Evolutionary conservation across 2,329 filamentous ascomycete species (phyloP).

Genomic region (Cryphonectria carpinicola): DNA sequence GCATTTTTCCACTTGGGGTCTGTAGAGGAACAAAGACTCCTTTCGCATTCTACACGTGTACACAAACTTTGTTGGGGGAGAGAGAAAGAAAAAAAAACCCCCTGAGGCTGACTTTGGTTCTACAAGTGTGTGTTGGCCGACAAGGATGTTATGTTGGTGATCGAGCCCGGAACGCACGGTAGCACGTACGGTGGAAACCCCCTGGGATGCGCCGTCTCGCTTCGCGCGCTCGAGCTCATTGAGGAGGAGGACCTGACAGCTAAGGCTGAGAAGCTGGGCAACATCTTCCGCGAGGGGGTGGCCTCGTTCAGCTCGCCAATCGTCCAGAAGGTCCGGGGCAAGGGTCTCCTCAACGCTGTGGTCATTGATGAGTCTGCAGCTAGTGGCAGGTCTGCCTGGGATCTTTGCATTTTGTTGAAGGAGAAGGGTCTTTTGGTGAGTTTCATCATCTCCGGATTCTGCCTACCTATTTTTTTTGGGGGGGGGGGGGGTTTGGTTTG

Average conservation of each 20-base stretch:
- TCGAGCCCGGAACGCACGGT: constrained; percentile 95
- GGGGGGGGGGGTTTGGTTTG: too few relatives aligned
- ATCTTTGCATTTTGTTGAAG: constrained; percentile 94
- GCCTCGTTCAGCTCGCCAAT: constrained; percentile 76
- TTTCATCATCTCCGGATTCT: constrained; percentile 32
- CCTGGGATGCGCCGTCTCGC: constrained; percentile 91
- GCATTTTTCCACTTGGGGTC: background rate
- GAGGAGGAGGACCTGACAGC: constrained; percentile 88
- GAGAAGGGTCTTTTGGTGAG: constrained; percentile 89
- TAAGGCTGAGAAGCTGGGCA: constrained; percentile 78
- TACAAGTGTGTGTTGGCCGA: constrained; percentile 73
- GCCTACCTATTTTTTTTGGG: constrained; percentile 14
- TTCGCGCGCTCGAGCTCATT: constrained; percentile 91
- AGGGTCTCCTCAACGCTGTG: constrained; percentile 92
- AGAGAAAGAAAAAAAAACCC: too few relatives aligned
- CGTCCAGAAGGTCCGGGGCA: constrained; percentile 83
- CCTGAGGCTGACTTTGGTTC: constrained; percentile 5
- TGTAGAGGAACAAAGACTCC: background rate
- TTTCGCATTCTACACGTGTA: background rate
- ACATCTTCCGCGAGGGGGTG: constrained; percentile 81
- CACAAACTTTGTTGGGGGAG: background rate
- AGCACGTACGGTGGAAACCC: constrained; percentile 99
- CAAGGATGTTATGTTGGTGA: constrained; percentile 91
- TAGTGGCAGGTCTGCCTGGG: constrained; percentile 88
- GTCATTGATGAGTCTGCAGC: constrained; percentile 91